These are phyloP conservation scores for Barnettozyma sp. DNA, from an alignment of 805 yeast species.

Conservation along the genomic window DNA sequence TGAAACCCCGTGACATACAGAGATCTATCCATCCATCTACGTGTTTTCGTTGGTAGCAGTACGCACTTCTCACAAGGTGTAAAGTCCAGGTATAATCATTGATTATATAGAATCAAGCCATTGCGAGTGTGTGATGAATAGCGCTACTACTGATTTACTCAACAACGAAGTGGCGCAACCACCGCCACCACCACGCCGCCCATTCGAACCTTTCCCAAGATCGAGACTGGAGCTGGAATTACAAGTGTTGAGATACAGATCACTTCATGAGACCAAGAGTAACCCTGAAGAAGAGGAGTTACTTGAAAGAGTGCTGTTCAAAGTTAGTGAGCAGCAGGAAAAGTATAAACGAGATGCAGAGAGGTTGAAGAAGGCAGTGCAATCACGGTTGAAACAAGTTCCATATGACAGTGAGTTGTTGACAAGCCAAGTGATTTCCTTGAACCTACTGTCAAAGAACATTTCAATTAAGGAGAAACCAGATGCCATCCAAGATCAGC, in stretches of 20 bases:
- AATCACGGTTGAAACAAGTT: slow-evolving; percentile 17
- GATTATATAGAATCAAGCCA: too few species aligned
- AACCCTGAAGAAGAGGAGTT: slow-evolving; percentile 34
- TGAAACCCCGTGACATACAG: too few species aligned
- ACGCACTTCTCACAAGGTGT: too few species aligned
- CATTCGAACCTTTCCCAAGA: slow-evolving; percentile 8
- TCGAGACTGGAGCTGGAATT: slow-evolving; percentile 16
- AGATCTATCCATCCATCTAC: too few species aligned
- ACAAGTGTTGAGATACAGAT: slow-evolving; percentile 16
- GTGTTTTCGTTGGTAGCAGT: too few species aligned
- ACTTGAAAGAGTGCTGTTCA: slow-evolving; percentile 34
- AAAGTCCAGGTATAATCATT: too few species aligned
- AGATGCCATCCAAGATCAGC: not conserved
- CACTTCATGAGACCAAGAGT: slow-evolving; percentile 9
- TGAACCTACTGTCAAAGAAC: slow-evolving; percentile 60
- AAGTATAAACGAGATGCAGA: slow-evolving; percentile 26
- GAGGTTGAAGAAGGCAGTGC: slow-evolving; percentile 23
- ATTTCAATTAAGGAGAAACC: slow-evolving; percentile 38
- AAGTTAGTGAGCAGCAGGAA: slow-evolving; percentile 37
- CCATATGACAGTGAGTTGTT: slow-evolving; percentile 43
- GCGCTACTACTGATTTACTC: too few species aligned
- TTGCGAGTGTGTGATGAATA: too few species aligned
- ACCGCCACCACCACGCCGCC: too few species aligned
- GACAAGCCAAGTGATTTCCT: slow-evolving; percentile 52
- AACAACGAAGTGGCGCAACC: too few species aligned